These are phyloP conservation scores for Quercus tomentella DNA, from an alignment of 331 rosid species.

Conservation along the genomic window DNA sequence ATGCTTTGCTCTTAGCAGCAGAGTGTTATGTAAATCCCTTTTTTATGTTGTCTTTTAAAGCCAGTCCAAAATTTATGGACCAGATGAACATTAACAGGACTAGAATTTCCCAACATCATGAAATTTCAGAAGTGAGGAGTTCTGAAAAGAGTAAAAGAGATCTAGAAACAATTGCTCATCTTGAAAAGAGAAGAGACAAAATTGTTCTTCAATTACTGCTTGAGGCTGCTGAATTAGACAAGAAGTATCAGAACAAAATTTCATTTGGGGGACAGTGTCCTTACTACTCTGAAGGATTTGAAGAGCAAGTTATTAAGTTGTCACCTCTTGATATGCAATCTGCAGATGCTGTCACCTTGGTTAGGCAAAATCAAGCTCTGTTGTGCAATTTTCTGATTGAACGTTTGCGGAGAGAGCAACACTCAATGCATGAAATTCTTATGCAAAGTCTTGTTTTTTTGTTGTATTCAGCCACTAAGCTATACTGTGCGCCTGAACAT, in stretches of 20 bases:
- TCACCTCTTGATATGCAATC: conserved; percentile 54
- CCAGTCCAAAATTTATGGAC: conserved; percentile 40
- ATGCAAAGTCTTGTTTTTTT: conserved; percentile 76
- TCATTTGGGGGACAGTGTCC: conserved; percentile 40
- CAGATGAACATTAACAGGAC: conserved; percentile 29
- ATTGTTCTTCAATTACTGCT: conserved; percentile 72
- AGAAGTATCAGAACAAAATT: conserved; percentile 45
- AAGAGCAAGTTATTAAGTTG: conserved; percentile 59
- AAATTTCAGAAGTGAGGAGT: conserved; percentile 28
- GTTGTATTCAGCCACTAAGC: conserved; percentile 80
- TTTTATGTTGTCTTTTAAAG: conserved; percentile 62
- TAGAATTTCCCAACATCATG: conserved; percentile 30
- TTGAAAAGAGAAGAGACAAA: conserved; percentile 79
- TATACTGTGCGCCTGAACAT: conserved; percentile 63
- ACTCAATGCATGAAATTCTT: conserved; percentile 90
- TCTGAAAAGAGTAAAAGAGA: conserved; percentile 48
- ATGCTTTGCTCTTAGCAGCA: conserved; percentile 90
- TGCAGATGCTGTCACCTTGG: conserved; percentile 87
- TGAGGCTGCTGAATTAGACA: conserved; percentile 89
- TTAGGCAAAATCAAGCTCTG: conserved; percentile 87
- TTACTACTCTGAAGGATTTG: conserved; percentile 46
- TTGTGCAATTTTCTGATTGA: conserved; percentile 65
- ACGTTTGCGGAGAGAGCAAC: conserved; percentile 55
- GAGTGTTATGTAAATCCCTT: conserved; percentile 93
- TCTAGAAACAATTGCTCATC: conserved; percentile 52